These are phyloP conservation scores for Xerocomus spinulosus DNA, from an alignment of 768 basidiomycete species.

Conservation along the genomic window DNA sequence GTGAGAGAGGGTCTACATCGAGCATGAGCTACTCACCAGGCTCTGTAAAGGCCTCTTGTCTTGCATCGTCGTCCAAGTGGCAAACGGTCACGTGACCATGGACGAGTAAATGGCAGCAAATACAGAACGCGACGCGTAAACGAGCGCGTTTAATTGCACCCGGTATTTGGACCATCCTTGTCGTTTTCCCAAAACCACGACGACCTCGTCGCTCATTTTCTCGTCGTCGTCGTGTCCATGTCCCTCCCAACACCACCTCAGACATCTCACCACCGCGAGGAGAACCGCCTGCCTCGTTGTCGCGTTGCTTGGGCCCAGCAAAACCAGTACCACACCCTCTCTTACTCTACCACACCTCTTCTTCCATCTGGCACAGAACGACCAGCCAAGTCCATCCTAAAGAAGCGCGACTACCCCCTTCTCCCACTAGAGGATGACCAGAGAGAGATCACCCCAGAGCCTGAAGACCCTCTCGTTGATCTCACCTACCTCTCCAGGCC, in stretches of 20 bases:
- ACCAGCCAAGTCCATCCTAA: conserved; percentile 68
- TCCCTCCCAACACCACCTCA: conserved; percentile 63
- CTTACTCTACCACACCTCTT: conserved; percentile 25
- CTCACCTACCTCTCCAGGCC: conserved; percentile 62
- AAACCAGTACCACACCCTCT: conserved; percentile 44
- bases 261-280: conserved; percentile 53
- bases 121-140: conserved; percentile 40
- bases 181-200: conserved; percentile 11
- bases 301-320: conserved; percentile 52
- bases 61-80: not conserved
- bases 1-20: not conserved
- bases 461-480: conserved; percentile 59
- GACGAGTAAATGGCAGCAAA: conserved; percentile 24
- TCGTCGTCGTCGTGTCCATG: conserved; percentile 19
- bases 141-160: conserved; percentile 33
- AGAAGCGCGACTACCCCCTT: conserved; percentile 40
- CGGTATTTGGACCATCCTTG: conserved; percentile 18
- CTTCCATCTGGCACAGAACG: conserved; percentile 36
- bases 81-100: conserved; percentile 15
- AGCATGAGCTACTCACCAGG: conserved; percentile 10
- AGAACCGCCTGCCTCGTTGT: conserved; percentile 37
- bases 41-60: conserved; percentile 10
- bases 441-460: conserved; percentile 75
- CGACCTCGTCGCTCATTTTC: conserved; percentile 12
- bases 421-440: conserved; percentile 39